A percentile compares a stretch with the other conserved stretches of the same genome.
Evolutionary conservation across 495 filamentous ascomycete genomes (phyloP).

Genomic region (Rhypophila decipiens): DNA sequence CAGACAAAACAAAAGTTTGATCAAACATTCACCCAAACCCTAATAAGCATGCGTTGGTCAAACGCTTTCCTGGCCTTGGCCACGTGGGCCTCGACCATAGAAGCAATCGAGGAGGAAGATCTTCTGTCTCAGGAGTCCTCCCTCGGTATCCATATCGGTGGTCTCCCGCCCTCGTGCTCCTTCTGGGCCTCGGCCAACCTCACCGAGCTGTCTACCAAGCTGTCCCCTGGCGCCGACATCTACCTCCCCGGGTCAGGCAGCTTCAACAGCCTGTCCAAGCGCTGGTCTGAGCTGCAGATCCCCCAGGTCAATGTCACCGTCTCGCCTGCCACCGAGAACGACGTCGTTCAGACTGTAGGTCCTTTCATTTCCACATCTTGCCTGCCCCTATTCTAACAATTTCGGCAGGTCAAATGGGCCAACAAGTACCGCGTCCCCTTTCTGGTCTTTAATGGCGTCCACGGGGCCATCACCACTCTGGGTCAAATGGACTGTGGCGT

Average conservation of each 20-base stretch:
- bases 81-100: not conserved
- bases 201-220: conserved; percentile 6
- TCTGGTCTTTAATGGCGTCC: conserved; percentile 42
- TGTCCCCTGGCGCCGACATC: conserved; percentile 38
- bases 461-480: conserved; percentile 39
- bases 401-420: conserved; percentile 41
- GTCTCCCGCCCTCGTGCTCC: not conserved
- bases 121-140: too few species aligned
- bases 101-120: too few species aligned
- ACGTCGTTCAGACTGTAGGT: conserved; percentile 44
- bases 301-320: conserved; percentile 44
- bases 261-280: not conserved
- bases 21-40: too few species aligned
- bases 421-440: conserved; percentile 41
- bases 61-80: not conserved
- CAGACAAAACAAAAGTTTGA: too few species aligned
- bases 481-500: conserved; percentile 42
- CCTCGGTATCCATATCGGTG: too few species aligned
- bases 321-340: conserved; percentile 42
- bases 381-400: too few species aligned
- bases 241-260: conserved; percentile 27
- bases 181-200: not conserved
- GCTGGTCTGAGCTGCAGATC: conserved; percentile 15
- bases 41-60: not conserved
- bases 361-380: too few species aligned